phyloP scores from a whole-genome alignment of 2,329 filamentous ascomycete species.

The Xylariales sp. region DNA sequence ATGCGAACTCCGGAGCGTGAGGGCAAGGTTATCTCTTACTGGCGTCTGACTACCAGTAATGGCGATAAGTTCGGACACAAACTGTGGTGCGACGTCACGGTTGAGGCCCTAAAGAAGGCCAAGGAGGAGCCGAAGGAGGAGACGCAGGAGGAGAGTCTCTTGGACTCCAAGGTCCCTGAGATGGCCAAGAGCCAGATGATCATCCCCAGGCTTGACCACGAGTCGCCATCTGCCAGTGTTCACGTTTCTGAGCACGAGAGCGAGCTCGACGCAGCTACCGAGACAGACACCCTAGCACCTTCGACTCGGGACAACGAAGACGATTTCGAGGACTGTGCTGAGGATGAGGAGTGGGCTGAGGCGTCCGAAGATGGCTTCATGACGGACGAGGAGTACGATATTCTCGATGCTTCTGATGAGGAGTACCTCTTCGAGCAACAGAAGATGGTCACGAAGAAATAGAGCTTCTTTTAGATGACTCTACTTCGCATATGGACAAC shows the following conservation, averaged over 20 bases:
- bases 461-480: slow-evolving; percentile 7
- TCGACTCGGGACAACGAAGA: slow-evolving; percentile 36
- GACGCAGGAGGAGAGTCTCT: slow-evolving; percentile 15
- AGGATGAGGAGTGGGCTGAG: slow-evolving; percentile 57
- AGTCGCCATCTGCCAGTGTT: slow-evolving; percentile 79
- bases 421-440: slow-evolving; percentile 62
- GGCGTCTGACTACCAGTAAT: slow-evolving; percentile 80
- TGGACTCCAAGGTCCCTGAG: slow-evolving; percentile 11
- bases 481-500: background rate
- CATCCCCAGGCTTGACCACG: slow-evolving; percentile 93
- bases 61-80: slow-evolving; percentile 86
- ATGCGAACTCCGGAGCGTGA: slow-evolving; percentile 74
- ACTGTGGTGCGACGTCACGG: slow-evolving; percentile 88
- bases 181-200: slow-evolving; percentile 69
- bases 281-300: slow-evolving; percentile 28
- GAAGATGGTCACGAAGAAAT: slow-evolving; percentile 28
- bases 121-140: slow-evolving; percentile 32
- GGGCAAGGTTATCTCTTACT: slow-evolving; percentile 88
- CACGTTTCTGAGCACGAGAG: slow-evolving; percentile 58
- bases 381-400: slow-evolving; percentile 98
- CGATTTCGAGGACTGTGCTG: slow-evolving; percentile 47
- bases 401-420: slow-evolving; percentile 90
- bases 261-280: slow-evolving; percentile 41
- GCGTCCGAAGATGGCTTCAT: slow-evolving; percentile 73
- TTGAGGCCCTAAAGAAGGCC: slow-evolving; percentile 57